Evolutionary conservation across 2,329 filamentous ascomycete genomes (phyloP).

Genomic region (Colletotrichum lupini): DNA sequence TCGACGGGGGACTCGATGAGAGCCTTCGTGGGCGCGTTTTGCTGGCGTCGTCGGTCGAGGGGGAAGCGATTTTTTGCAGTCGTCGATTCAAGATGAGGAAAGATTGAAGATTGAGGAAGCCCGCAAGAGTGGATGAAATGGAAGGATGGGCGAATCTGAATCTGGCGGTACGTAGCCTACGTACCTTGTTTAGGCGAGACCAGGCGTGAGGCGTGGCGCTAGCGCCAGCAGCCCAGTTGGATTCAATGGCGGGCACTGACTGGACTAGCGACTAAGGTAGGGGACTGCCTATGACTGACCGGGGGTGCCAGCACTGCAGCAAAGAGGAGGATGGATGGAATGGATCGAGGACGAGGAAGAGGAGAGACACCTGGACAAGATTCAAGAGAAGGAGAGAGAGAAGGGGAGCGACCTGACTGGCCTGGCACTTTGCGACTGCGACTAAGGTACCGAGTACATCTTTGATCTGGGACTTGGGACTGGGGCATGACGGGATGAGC

Average conservation of each 20-base stretch:
- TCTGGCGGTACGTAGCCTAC: conserved; percentile 34
- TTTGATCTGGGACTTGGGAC: not conserved
- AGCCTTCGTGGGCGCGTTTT: conserved; percentile 12
- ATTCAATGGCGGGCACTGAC: conserved; percentile 18
- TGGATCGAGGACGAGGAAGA: not conserved
- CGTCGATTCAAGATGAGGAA: conserved; percentile 36
- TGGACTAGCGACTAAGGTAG: conserved; percentile 10
- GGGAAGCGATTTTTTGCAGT: conserved; percentile 11
- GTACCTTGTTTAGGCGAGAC: conserved; percentile 37
- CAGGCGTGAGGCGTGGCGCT: conserved; percentile 36
- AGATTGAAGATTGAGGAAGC: conserved; percentile 36
- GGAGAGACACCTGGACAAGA: not conserved
- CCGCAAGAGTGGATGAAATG: conserved; percentile 36
- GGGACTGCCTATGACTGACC: conserved; percentile 1
- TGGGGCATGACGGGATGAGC: conserved; percentile 22
- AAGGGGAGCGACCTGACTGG: too few species aligned
- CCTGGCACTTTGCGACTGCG: too few species aligned
- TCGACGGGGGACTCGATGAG: conserved; percentile 7
- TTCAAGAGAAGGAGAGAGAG: too few species aligned
- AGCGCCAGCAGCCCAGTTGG: conserved; percentile 32
- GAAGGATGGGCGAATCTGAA: conserved; percentile 36
- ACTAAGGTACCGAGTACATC: too few species aligned
- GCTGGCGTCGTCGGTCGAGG: conserved; percentile 28
- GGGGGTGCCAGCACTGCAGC: not conserved
- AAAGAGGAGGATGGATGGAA: not conserved